Evolutionary conservation across 2,329 filamentous ascomycete species (phyloP), one percentile per base, ranked within the genome.

Genomic region (Aspergillus fumigatiaffinis): DNA sequence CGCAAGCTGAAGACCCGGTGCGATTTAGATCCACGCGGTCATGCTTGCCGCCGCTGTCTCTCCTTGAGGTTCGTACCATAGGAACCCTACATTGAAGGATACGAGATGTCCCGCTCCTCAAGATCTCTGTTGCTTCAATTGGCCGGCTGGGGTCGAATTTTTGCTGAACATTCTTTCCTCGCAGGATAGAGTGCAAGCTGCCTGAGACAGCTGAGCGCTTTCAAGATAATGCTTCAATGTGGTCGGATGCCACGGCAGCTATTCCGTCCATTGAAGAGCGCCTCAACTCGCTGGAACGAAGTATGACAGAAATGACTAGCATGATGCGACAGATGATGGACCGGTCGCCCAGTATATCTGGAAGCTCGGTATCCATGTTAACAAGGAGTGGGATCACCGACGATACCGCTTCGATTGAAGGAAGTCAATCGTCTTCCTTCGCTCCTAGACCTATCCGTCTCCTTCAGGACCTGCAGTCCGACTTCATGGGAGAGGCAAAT

Each of bases 1-100:
- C 70, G 71, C 56, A 73, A 73, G 64, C 65, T 73, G 52, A 73
- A 73, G 58, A 73, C 71, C 29, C 65, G 71, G n/a, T 73, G 71
- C 50, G 71, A 73, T 54, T 52, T 72, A 35, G 70, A 72, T 60
- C 69, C 70, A 7, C 68, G 70, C 12, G 69, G 68, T 21, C 70
- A 72, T 65, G 68, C 71, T 42, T 73, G 71, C 56, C 71, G 71
- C 51, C 71, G 71, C 26, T 73, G 71, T 62, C 60, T 73, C 46
- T 73, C 71, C n/a, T 60, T 73, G 38, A 71, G 71, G 71, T 73
- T 54, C 41, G 66, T 66, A 25, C n/a, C 53, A 41, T 10, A 42
- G 8, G 23, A 12, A 38, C 12, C 53, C 58, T 53, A 4, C n/a
- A 35, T 6, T 35, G 32, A 17, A 35, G 32, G 32, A 35, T 35